Base-by-base conservation (phyloP, 441 rosid genomes). In the Brassica balearica region DNA sequence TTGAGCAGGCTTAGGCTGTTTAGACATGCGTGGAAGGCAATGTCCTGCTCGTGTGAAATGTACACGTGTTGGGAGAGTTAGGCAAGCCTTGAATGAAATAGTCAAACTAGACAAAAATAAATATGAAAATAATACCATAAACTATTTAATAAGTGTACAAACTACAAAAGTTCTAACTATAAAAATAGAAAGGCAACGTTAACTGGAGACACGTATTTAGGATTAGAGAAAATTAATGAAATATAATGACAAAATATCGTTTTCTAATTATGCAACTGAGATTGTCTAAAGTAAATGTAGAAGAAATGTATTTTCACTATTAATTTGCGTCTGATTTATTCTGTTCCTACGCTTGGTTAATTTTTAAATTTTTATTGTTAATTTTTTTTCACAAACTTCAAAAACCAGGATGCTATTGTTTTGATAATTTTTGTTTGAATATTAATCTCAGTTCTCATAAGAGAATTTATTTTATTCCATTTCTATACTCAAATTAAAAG, bases 1-100 rank as follows among this genome's bases (percentile, higher is more conserved):
- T 4, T 29, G 34, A 29, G 2, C 25, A 58, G 27, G 62, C 25
- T 17, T 56, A 58, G 32, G 34, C 34, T 25, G 27, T 25, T 29
- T 29, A 5, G 34, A 68, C 51, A 73, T 61, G 73, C 77, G 69
- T 72, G 48, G 43, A 78, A 66, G 14, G 58, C 69, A 48, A 8
- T 67, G 63, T 67, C 25, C 5, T 22, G 77, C 41, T 72, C 59
- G 77, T 73, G 77, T 60, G 77, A 51, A 53, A 36, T 79, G 70
- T 61, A 62, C 71, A 78, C 82, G 78, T 74, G 62, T 69, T 69
- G 46, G 8, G 20, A 63, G 78, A 69, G 78, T 74, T 79, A 69
- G 78, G 82, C 78, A 74, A 41, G 5, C 11, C 71, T 68, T 78
- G 41, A 65, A 71, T 71, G 56, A 34, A 73, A 68, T 14, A 62